These are phyloP conservation scores for Hypholoma fasciculare DNA, from an alignment of 768 basidiomycete species.

Conservation along the genomic window DNA sequence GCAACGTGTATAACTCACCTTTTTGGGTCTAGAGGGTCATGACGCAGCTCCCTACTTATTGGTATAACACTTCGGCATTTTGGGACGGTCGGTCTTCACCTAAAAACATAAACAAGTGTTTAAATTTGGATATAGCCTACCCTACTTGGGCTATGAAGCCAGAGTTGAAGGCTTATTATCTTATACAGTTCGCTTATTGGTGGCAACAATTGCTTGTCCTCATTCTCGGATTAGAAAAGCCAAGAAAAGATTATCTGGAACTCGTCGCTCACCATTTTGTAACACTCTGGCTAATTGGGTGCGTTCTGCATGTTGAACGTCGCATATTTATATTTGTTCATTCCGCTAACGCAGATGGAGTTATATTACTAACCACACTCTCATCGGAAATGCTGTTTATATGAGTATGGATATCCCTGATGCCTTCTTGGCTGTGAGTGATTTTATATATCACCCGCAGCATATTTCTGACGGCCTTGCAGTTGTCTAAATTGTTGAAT, in stretches of 20 bases:
- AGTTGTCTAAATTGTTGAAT: conserved; percentile 88
- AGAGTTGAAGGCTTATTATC: conserved; percentile 88
- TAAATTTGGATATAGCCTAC: conserved; percentile 54
- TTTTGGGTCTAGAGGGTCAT: conserved; percentile 66
- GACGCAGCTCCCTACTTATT: conserved; percentile 78
- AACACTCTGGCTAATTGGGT: conserved; percentile 94
- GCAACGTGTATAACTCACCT: background rate
- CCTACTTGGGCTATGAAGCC: conserved; percentile 89
- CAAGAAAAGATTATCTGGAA: conserved; percentile 87
- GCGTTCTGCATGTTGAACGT: conserved; percentile 21
- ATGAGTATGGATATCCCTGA: conserved; percentile 98
- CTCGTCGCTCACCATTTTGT: conserved; percentile 90
- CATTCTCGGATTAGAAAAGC: conserved; percentile 86
- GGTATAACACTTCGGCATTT: conserved; percentile 81
- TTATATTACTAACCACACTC: conserved; percentile 75
- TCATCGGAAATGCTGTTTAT: conserved; percentile 89
- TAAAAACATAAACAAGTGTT: background rate
- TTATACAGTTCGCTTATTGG: conserved; percentile 95
- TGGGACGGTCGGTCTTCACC: conserved; percentile 64
- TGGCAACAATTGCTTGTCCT: conserved; percentile 89
- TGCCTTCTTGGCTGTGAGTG: conserved; percentile 75
- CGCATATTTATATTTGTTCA: conserved; percentile 3
- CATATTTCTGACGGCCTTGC: background rate
- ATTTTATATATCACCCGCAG: background rate
- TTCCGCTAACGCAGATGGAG: conserved; percentile 62